A percentile compares a stretch with the other conserved stretches of the same genome.
phyloP scores from a whole-genome alignment of 805 yeast genomes.

The Saturnispora serradocipensis region DNA sequence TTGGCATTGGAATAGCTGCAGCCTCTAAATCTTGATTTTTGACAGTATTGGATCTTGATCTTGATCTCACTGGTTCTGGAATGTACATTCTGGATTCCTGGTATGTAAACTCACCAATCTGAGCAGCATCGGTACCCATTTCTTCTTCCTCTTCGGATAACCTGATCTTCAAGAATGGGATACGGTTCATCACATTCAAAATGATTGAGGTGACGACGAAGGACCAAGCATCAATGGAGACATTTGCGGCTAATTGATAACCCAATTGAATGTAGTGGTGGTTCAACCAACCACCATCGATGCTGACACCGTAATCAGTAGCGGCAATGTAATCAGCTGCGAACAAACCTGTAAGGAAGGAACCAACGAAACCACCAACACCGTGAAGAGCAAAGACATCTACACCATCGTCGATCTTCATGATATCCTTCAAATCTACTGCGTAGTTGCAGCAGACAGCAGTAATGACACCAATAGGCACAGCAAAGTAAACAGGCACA shows the following conservation, averaged over 20 bases:
- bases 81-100: slow-evolving; percentile 56
- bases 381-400: slow-evolving; percentile 93
- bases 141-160: slow-evolving; percentile 81
- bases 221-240: slow-evolving; percentile 67
- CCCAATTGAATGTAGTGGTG: slow-evolving; percentile 78
- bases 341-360: slow-evolving; percentile 79
- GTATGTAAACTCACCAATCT: slow-evolving; percentile 85
- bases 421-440: slow-evolving; percentile 62
- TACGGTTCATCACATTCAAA: slow-evolving; percentile 54
- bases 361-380: slow-evolving; percentile 84
- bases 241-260: slow-evolving; percentile 74
- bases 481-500: slow-evolving; percentile 86
- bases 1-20: slow-evolving; percentile 23
- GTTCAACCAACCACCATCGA: slow-evolving; percentile 83
- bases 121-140: slow-evolving; percentile 78
- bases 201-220: slow-evolving; percentile 63
- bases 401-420: slow-evolving; percentile 87
- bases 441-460: slow-evolving; percentile 77
- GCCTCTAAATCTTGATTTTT: slow-evolving; percentile 17
- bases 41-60: slow-evolving; percentile 4
- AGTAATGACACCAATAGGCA: slow-evolving; percentile 73
- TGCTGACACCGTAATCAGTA: slow-evolving; percentile 56
- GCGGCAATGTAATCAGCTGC: slow-evolving; percentile 88
- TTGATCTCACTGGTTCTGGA: slow-evolving; percentile 65
- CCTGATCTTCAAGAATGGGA: slow-evolving; percentile 78